These are phyloP conservation scores for Lipomyces kockii DNA, from an alignment of 805 yeast genomes.

Conservation along the genomic window DNA sequence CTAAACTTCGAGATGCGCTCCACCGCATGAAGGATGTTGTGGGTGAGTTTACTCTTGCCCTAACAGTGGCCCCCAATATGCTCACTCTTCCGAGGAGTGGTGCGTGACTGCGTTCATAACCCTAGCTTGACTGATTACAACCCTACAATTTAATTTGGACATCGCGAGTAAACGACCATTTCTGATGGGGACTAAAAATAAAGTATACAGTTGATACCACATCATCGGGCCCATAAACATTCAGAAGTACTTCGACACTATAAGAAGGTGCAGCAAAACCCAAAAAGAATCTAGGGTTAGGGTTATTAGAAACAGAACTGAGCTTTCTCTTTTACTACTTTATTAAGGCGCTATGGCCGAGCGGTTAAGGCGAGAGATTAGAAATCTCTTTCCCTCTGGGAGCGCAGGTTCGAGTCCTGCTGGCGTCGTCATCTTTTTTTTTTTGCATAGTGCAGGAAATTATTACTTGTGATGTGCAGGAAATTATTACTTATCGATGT, in stretches of 20 bases:
- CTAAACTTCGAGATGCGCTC: neutral
- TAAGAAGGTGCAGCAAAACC: too few species aligned
- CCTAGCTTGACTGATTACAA: neutral
- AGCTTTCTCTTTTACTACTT: neutral
- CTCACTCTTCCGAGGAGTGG: neutral
- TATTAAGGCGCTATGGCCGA: conserved; percentile 46
- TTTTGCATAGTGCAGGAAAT: conserved; percentile 2
- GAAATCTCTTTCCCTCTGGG: conserved; percentile 49
- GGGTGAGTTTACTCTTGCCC: neutral
- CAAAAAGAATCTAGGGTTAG: too few species aligned
- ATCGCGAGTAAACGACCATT: too few species aligned
- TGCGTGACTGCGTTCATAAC: neutral
- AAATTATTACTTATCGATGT: neutral
- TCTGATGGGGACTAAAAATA: too few species aligned
- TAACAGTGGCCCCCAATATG: neutral
- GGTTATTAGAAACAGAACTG: neutral
- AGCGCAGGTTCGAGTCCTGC: conserved; percentile 51
- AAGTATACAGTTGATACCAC: too few species aligned
- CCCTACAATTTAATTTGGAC: too few species aligned
- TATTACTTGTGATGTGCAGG: neutral
- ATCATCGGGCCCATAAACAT: too few species aligned
- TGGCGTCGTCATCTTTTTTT: conserved; percentile 44
- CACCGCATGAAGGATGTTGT: neutral
- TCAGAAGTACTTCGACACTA: too few species aligned
- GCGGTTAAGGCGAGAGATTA: conserved; percentile 50